A percentile compares a stretch with the other conserved stretches of the same genome.
Conservation (phyloP, 139 green algal genomes). For the Diplosphaera chodatii region DNA sequence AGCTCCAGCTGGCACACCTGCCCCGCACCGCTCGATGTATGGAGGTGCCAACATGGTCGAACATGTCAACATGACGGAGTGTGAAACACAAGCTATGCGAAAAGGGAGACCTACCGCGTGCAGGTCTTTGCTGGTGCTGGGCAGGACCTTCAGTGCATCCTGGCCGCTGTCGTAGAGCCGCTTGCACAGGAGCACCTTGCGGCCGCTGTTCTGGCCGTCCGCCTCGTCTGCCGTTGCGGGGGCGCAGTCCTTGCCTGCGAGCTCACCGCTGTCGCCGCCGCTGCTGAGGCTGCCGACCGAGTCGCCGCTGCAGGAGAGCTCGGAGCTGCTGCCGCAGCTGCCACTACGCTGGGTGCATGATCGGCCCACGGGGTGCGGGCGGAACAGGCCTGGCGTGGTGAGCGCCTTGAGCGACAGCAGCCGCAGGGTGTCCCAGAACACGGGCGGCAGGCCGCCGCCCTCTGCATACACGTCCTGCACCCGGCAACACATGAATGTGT, state of each 20-base stretch:
- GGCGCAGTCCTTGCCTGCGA: too few species aligned
- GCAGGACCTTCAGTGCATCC: neutral
- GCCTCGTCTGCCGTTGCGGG: neutral
- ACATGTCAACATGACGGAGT: too few species aligned
- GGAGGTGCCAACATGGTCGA: too few species aligned
- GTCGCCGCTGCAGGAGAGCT: too few species aligned
- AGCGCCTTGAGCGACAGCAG: neutral
- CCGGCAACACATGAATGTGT: too few species aligned
- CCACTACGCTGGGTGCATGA: neutral
- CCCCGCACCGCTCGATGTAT: too few species aligned
- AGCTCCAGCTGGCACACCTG: too few species aligned
- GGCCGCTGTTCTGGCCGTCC: neutral
- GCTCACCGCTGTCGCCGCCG: neutral
- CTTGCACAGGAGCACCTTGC: conserved; percentile 2
- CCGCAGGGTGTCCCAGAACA: conserved; percentile 3
- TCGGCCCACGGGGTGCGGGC: neutral
- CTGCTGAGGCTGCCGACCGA: neutral
- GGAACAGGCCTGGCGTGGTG: neutral
- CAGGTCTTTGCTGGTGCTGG: neutral
- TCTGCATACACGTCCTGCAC: neutral
- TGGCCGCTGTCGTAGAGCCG: neutral
- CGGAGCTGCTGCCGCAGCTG: neutral
- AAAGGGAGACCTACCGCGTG: neutral
- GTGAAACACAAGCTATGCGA: too few species aligned
- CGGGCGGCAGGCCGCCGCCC: neutral